Evolutionary conservation across 2,329 filamentous ascomycete species (phyloP), one percentile per base, ranked within the genome.

Genomic region (Claviceps maximensis): DNA sequence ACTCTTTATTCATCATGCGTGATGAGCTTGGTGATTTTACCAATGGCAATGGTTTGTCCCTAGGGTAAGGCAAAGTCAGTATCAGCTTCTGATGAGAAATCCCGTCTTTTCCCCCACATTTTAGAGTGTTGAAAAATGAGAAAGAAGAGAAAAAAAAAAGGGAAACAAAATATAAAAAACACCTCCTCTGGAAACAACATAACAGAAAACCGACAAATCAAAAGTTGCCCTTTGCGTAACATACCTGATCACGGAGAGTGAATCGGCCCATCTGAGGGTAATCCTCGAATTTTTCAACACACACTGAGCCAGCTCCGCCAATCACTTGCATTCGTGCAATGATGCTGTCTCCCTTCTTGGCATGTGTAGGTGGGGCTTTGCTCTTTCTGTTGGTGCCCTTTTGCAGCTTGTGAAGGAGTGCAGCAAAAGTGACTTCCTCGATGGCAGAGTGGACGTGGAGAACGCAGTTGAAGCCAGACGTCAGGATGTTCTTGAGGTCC

Each of bases 21-120:
- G 62, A 82, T 76, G 58, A 98, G 79, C 78, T 90, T 96, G 55
- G 89, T 96, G 69, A 98, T 94, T 80, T 98, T 98, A 65, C 93
- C 93, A 73, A 98, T 98, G 53, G 93, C 93, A 74, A 98, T 96
- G 0, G 93, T 98, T 86, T 97, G 91, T 63, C 93, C 93, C 84
- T 97, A 65, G 52, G n/a, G 33, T 27, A 19, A 29, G 10, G 15
- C 36, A 19, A 38, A 23, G 36, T 27, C 25, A 19, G 42, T 36
- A 48, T 25, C 13, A 42, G 36, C 27, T 48, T 45, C 21, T 29
- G 2, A 19, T 19, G 12, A 2, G 3, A 21, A 10, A 21, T 7
- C 23, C 23, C 19, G 10, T 21, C n/a, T n/a, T n/a, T n/a, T n/a
- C n/a, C n/a, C n/a, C n/a, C n/a, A n/a, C n/a, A n/a, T n/a, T n/a